Base-by-base conservation (phyloP, 208 protist species). In the Leishmania arabica region DNA sequence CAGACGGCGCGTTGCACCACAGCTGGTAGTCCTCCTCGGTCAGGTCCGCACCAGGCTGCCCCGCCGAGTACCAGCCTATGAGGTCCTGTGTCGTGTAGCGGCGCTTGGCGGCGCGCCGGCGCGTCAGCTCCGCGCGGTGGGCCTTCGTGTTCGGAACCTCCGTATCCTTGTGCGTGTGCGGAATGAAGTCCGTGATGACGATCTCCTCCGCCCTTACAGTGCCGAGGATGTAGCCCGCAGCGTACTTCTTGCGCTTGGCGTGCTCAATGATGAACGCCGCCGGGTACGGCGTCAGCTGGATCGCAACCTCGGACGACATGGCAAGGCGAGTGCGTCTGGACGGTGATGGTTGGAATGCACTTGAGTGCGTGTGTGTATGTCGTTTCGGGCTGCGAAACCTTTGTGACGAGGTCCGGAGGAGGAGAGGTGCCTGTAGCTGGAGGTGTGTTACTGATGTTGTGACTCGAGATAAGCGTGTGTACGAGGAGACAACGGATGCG, bases 261-360 rank as follows among this genome's bases (percentile, higher is more conserved):
- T 97, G 94, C 81, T 96, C 94, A 54, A 97, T 60, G 78, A 97
- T 97, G 77, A 91, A 88, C 34, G 90, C 65, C 31, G 94, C 88
- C 64, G 95, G 91, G 88, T 95, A 94, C 31, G 91, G 91, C 66
- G 90, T 83, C 68, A 97, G 75, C 65, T 88, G 66, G 58, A 88
- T 74, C 27, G 66, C 73, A 42, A 82, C 40, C 40, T 86, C 82
- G 56, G 64, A 75, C 3, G 76, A 49, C 76, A 79, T 79, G 56
- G 76, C 13, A 45, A 58, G 13, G 15, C 19, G 34, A 11, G 40
- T 13, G 66, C 47, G 66, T 62, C 27, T 37, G 42, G 27, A 19
- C 42, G 27, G 37, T 34, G 68, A n/a, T 53, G 31, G 42, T 6
- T 34, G 68, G 45, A 37, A 34, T 42, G 34, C 17, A n/a, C 51